A percentile compares a stretch with the other conserved stretches of the same genome.
These are phyloP conservation scores for Mycosarcoma mackinlayi DNA, from an alignment of 1,284 basidiomycete species.

Conservation along the genomic window DNA sequence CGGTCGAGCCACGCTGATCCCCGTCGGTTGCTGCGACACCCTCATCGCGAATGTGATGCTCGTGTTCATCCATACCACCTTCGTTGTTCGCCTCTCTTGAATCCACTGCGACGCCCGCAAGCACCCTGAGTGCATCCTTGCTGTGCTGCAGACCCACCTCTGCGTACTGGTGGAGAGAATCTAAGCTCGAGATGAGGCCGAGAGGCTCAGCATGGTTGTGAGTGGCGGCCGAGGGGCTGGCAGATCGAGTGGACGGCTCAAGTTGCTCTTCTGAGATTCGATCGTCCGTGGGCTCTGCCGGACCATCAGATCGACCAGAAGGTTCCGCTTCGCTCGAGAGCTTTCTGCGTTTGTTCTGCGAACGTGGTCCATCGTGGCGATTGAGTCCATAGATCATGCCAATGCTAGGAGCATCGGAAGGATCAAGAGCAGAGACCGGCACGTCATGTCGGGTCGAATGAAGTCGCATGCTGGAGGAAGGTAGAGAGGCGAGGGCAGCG, in stretches of 20 bases:
- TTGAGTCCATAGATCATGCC: slow-evolving; percentile 53
- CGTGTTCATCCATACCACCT: slow-evolving; percentile 2
- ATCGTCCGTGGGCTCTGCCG: slow-evolving; percentile 5
- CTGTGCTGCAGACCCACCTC: slow-evolving; percentile 49
- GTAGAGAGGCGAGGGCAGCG: slow-evolving; percentile 43
- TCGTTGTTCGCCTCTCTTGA: slow-evolving; percentile 27
- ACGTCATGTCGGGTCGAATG: slow-evolving; percentile 49
- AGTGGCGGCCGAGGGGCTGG: slow-evolving; percentile 13
- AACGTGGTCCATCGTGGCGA: slow-evolving; percentile 17
- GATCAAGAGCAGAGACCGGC: slow-evolving; percentile 46
- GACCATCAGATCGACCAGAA: not conserved
- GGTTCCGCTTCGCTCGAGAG: slow-evolving; percentile 8
- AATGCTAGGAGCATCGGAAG: slow-evolving; percentile 41
- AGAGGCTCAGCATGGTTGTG: slow-evolving; percentile 11
- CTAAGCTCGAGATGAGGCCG: slow-evolving; percentile 24
- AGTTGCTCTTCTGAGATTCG: slow-evolving; percentile 8
- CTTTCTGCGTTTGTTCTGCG: slow-evolving; percentile 25
- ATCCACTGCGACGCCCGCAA: slow-evolving; percentile 47
- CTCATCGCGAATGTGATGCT: not conserved
- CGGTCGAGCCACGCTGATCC: not conserved
- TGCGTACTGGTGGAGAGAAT: slow-evolving; percentile 46
- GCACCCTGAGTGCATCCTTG: slow-evolving; percentile 45
- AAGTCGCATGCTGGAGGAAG: slow-evolving; percentile 24
- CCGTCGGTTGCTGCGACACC: not conserved
- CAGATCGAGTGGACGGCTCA: slow-evolving; percentile 7